Evolutionary conservation across 805 yeast genomes (phyloP).

Genomic region (Monosporozyma servazzii): DNA sequence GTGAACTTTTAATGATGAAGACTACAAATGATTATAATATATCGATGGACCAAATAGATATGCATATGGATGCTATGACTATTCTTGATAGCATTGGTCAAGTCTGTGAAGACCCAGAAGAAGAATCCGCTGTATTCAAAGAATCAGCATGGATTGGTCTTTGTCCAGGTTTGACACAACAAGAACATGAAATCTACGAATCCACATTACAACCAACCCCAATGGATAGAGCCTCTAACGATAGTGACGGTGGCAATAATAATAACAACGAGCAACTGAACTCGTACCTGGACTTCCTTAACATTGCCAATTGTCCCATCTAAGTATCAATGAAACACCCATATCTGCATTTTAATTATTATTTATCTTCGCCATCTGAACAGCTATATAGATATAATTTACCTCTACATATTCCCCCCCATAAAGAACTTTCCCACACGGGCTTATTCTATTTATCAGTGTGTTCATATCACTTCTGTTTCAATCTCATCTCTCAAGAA

Average conservation of each 20-base stretch:
- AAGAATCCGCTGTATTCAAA: constrained; percentile 4
- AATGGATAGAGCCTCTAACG: neutral
- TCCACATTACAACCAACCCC: neutral
- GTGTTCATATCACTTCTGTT: too few relatives aligned
- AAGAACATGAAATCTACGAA: neutral
- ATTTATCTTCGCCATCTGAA: neutral
- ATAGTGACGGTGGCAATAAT: neutral
- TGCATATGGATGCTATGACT: neutral
- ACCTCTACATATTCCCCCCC: neutral
- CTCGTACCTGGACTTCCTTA: constrained; percentile 1
- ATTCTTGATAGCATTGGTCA: neutral
- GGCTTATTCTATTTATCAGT: neutral
- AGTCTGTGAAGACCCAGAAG: neutral
- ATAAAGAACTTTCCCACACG: neutral
- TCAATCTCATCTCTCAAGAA: neutral
- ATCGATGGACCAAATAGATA: neutral
- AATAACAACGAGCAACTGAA: neutral
- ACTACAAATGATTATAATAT: neutral
- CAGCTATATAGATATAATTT: neutral
- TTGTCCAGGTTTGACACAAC: neutral
- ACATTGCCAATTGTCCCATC: constrained; percentile 1
- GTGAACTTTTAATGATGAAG: neutral
- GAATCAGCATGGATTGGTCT: neutral
- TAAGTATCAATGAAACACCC: neutral
- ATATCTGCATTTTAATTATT: neutral